A percentile compares a stretch with the other conserved stretches of the same genome.
phyloP scores from a whole-genome alignment of 331 rosid species.

The Malus hybrid region DNA sequence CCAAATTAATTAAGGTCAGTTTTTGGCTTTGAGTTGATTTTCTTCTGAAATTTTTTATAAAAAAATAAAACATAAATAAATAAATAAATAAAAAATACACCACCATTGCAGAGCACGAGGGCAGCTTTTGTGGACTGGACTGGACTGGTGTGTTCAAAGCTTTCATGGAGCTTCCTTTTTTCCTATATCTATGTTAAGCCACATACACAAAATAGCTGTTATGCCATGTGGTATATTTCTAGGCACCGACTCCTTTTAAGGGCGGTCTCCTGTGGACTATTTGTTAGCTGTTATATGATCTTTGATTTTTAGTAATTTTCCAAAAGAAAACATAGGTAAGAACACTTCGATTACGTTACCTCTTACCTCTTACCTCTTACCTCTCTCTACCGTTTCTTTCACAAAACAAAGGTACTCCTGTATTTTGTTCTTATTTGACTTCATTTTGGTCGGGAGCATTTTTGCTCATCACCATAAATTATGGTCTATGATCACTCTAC shows the following conservation, averaged over 20 bases:
- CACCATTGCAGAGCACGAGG: background rate
- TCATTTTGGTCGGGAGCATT: background rate
- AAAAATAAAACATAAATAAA: background rate
- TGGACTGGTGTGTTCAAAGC: background rate
- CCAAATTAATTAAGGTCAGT: conserved; percentile 1
- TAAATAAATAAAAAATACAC: background rate
- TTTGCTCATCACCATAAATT: too few relatives aligned
- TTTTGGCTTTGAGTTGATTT: conserved; percentile 10
- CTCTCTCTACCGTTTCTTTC: background rate
- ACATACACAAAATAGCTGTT: background rate
- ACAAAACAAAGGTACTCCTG: background rate
- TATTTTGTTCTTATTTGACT: background rate
- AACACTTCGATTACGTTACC: background rate
- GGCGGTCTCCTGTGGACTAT: background rate
- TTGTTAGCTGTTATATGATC: background rate
- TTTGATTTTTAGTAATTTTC: too few relatives aligned
- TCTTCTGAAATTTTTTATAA: too few relatives aligned
- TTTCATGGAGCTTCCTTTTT: background rate
- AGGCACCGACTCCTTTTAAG: background rate
- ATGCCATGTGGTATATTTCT: background rate
- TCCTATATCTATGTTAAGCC: background rate
- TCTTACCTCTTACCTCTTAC: background rate
- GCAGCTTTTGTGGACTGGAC: conserved; percentile 17
- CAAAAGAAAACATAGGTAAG: background rate
- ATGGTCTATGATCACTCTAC: too few relatives aligned